Evolutionary conservation across 108 stramenopile genomes (phyloP).

Genomic region (Pseudonitzschia pungens): DNA sequence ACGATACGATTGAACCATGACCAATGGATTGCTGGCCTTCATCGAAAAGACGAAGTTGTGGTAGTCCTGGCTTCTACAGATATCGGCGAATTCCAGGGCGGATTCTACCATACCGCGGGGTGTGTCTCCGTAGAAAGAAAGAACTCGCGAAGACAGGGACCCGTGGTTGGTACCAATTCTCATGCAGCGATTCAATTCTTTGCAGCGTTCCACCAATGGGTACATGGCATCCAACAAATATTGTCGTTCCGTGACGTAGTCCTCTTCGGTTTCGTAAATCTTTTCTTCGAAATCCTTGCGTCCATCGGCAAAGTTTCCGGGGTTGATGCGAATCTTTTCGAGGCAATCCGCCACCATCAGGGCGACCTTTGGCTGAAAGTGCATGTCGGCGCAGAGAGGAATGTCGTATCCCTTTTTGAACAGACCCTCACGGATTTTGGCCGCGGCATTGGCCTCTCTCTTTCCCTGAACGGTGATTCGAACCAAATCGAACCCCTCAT

Average conservation of each 20-base stretch:
- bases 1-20: constrained; percentile 96
- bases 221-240: constrained; percentile 83
- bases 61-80: constrained; percentile 90
- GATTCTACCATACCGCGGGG: constrained; percentile 98
- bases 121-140: constrained; percentile 94
- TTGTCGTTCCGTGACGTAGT: constrained; percentile 75
- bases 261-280: constrained; percentile 90
- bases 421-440: constrained; percentile 84
- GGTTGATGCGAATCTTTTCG: constrained; percentile 98
- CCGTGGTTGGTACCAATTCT: constrained; percentile 98
- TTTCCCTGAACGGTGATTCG: constrained; percentile 94
- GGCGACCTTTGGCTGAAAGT: constrained; percentile 93
- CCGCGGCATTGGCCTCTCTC: constrained; percentile 87
- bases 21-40: constrained; percentile 97
- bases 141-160: constrained; percentile 82
- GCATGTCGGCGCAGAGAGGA: constrained; percentile 98
- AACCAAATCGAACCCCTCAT: constrained; percentile 92
- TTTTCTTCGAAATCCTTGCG: constrained; percentile 91
- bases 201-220: constrained; percentile 92
- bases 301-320: constrained; percentile 97
- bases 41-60: constrained; percentile 99
- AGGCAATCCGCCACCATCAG: constrained; percentile 91
- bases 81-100: constrained; percentile 96
- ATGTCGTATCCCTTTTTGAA: constrained; percentile 92
- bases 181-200: constrained; percentile 90